phyloP scores from a whole-genome alignment of 345 rosid species.

The Clarkia xantiana region DNA sequence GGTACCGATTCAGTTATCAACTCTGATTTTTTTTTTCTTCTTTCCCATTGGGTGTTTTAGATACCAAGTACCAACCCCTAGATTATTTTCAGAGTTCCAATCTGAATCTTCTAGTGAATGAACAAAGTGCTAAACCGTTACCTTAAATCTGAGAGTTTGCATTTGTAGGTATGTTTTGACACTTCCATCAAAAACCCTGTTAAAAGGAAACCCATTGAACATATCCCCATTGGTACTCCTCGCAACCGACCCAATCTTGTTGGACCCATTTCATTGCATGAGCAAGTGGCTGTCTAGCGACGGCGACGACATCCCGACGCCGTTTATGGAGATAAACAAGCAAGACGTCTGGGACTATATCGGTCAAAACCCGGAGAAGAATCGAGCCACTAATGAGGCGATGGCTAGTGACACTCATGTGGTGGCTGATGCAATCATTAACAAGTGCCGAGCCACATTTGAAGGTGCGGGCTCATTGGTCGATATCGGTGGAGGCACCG shows the following conservation, averaged over 20 bases:
- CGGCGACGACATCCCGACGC: slow-evolving; percentile 3
- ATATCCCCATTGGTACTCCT: slow-evolving; percentile 13
- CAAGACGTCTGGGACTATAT: slow-evolving; percentile 9
- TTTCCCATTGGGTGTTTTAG: no score
- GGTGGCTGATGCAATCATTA: slow-evolving; percentile 1
- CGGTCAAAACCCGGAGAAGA: background rate
- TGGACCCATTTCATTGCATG: slow-evolving; percentile 15
- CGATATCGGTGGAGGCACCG: slow-evolving; percentile 26
- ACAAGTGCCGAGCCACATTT: slow-evolving; percentile 7
- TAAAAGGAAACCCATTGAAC: slow-evolving; percentile 18
- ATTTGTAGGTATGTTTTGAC: slow-evolving; percentile 15
- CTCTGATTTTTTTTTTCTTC: no score
- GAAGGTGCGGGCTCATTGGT: slow-evolving; percentile 17
- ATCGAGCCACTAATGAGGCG: slow-evolving; percentile 3
- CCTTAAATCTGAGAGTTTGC: no score
- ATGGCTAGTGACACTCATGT: slow-evolving; percentile 21
- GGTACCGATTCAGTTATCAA: no score
- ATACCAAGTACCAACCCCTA: no score
- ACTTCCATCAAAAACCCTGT: slow-evolving; percentile 14
- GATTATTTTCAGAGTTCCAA: no score
- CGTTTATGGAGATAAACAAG: slow-evolving; percentile 23
- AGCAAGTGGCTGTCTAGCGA: slow-evolving; percentile 19
- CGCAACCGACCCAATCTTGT: slow-evolving; percentile 13
- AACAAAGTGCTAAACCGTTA: no score
- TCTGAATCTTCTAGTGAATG: no score